A percentile compares a stretch with the other conserved stretches of the same genome.
These are phyloP conservation scores for Leccinellum rugosiceps DNA, from an alignment of 768 basidiomycete genomes.

Conservation along the genomic window DNA sequence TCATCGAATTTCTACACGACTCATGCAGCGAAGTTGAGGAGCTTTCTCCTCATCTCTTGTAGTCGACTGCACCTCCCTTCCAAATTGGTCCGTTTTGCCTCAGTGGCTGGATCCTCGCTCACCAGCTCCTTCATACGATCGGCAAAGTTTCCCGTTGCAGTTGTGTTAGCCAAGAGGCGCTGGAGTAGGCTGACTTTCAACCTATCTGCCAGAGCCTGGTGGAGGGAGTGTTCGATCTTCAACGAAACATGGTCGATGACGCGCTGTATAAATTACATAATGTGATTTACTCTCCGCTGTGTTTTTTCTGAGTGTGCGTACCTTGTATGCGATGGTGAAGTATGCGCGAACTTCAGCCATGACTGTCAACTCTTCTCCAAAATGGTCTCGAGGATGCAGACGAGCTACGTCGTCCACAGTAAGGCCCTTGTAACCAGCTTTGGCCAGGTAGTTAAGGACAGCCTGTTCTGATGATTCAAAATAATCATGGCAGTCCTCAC, in stretches of 20 bases:
- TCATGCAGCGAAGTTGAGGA: conserved; percentile 28
- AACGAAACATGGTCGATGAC: conserved; percentile 53
- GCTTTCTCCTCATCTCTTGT: conserved; percentile 37
- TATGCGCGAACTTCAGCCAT: conserved; percentile 58
- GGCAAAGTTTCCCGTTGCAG: conserved; percentile 8
- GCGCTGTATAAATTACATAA: conserved; percentile 38
- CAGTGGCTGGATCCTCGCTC: conserved; percentile 42
- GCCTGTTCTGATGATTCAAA: not conserved
- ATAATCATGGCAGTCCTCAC: no score
- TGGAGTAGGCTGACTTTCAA: conserved; percentile 37
- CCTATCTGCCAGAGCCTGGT: conserved; percentile 35
- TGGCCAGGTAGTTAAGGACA: conserved; percentile 30
- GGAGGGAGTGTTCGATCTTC: conserved; percentile 44
- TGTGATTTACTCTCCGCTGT: not conserved
- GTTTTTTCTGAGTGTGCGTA: conserved; percentile 15
- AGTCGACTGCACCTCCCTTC: conserved; percentile 33
- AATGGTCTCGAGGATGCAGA: conserved; percentile 26
- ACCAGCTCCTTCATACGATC: conserved; percentile 41
- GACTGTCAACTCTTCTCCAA: conserved; percentile 44
- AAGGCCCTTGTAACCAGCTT: conserved; percentile 26
- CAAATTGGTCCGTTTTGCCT: conserved; percentile 35
- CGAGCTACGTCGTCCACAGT: conserved; percentile 24
- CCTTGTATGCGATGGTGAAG: conserved; percentile 54
- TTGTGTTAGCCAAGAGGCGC: conserved; percentile 26
- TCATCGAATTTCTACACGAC: not conserved